Conservation (phyloP, 345 rosid species). For the Durio zibethinus region DNA sequence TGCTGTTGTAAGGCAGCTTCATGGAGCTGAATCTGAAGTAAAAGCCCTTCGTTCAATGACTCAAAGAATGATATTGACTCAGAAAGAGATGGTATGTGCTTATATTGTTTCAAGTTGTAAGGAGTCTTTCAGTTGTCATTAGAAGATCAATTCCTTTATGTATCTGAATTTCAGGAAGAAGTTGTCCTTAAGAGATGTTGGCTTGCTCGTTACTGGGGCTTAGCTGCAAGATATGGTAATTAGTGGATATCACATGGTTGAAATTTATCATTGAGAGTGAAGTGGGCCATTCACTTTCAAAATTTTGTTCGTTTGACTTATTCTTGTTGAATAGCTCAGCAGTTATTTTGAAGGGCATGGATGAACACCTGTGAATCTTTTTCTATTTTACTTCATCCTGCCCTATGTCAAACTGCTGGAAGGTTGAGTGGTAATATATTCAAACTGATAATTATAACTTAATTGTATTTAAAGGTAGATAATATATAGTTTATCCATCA, state of each 20-base stretch:
- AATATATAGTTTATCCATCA: neutral
- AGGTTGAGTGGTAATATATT: slow-evolving; percentile 3
- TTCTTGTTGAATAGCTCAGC: slow-evolving; percentile 2
- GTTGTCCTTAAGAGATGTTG: slow-evolving; percentile 99
- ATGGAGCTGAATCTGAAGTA: slow-evolving; percentile 81
- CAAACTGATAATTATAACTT: neutral
- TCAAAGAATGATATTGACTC: slow-evolving; percentile 95
- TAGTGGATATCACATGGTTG: slow-evolving; percentile 1
- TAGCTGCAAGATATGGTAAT: slow-evolving; percentile 89
- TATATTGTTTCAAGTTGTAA: slow-evolving; percentile 11
- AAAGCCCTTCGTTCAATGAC: slow-evolving; percentile 81
- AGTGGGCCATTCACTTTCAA: neutral
- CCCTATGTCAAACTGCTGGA: slow-evolving; percentile 1
- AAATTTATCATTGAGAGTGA: slow-evolving; percentile 3
- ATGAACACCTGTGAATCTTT: neutral
- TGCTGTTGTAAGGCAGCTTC: slow-evolving; percentile 49
- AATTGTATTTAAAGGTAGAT: slow-evolving; percentile 2
- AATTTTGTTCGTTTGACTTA: neutral
- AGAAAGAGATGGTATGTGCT: slow-evolving; percentile 90
- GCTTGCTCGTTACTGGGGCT: slow-evolving; percentile 99
- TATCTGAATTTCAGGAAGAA: slow-evolving; percentile 76
- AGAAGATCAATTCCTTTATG: slow-evolving; percentile 11
- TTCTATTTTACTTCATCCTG: neutral
- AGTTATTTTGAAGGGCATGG: neutral
- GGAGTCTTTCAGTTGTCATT: neutral